Conservation (phyloP, 352 stramenopile species). For the Peronospora tabacina region DNA sequence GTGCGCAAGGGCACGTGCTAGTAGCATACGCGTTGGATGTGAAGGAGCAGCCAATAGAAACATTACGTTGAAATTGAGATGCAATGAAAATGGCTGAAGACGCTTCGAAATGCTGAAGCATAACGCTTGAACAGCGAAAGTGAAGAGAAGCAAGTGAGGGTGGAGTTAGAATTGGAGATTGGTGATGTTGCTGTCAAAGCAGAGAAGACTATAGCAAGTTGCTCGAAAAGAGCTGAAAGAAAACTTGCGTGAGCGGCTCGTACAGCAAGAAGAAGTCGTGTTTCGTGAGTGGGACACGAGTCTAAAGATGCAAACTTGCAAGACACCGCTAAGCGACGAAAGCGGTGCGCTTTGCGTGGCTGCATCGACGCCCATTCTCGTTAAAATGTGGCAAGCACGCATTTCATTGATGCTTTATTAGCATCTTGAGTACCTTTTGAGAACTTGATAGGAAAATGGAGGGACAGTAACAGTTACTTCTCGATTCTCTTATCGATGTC, state of each 20-base stretch:
- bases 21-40: too few relatives aligned
- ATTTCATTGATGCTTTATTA: constrained; percentile 54
- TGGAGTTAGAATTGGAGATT: too few relatives aligned
- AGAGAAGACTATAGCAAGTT: too few relatives aligned
- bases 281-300: too few relatives aligned
- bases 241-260: too few relatives aligned
- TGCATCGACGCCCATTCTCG: constrained; percentile 74
- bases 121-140: constrained; percentile 38
- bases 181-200: too few relatives aligned
- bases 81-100: constrained; percentile 39
- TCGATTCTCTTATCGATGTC: constrained; percentile 36
- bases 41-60: too few relatives aligned
- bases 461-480: constrained; percentile 4
- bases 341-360: constrained; percentile 70
- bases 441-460: neutral
- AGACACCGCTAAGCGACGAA: constrained; percentile 44
- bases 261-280: too few relatives aligned
- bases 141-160: too few relatives aligned
- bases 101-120: constrained; percentile 37
- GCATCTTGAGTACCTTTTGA: constrained; percentile 36
- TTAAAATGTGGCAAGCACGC: constrained; percentile 39
- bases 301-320: constrained; percentile 60
- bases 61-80: constrained; percentile 48
- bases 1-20: constrained; percentile 73
- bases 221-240: too few relatives aligned